These are phyloP conservation scores for Pinus taeda DNA, from an alignment of 75 land plant species.

Conservation along the genomic window DNA sequence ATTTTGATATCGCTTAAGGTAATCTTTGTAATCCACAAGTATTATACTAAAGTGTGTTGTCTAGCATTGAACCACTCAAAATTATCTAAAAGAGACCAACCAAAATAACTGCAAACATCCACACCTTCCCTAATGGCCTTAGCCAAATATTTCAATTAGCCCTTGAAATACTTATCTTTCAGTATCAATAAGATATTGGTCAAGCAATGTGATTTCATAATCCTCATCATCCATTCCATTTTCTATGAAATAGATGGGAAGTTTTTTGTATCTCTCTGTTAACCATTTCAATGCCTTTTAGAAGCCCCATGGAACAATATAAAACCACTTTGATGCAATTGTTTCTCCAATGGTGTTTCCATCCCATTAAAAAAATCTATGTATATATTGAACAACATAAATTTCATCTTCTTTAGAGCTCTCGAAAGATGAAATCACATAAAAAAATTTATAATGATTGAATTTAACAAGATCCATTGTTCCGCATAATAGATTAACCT, in stretches of 20 bases:
- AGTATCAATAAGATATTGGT: constrained; percentile 62
- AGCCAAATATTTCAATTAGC: constrained; percentile 54
- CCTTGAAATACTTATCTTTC: constrained; percentile 55
- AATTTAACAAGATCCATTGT: constrained; percentile 70
- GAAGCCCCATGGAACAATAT: constrained; percentile 81
- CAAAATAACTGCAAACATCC: too few relatives aligned
- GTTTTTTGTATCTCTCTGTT: constrained; percentile 50
- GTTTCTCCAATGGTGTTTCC: constrained; percentile 18
- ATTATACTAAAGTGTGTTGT: too few relatives aligned
- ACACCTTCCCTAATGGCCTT: constrained; percentile 60
- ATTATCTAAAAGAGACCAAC: too few relatives aligned
- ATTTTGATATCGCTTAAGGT: too few relatives aligned
- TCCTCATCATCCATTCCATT: constrained; percentile 94
- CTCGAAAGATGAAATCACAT: constrained; percentile 27
- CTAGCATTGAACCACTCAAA: too few relatives aligned
- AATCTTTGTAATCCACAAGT: too few relatives aligned
- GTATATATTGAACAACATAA: constrained; percentile 43
- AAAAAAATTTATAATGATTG: constrained; percentile 72
- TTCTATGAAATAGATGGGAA: constrained; percentile 71
- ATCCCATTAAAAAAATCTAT: constrained; percentile 29
- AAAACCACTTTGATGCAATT: constrained; percentile 75
- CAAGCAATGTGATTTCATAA: constrained; percentile 23
- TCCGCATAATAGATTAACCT: constrained; percentile 34
- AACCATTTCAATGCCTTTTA: constrained; percentile 59
- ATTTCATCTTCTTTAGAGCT: constrained; percentile 21